Evolutionary conservation across 495 filamentous ascomycete species (phyloP), one percentile per base, ranked within the genome.

Genomic region (Parachaetomium inaequale): DNA sequence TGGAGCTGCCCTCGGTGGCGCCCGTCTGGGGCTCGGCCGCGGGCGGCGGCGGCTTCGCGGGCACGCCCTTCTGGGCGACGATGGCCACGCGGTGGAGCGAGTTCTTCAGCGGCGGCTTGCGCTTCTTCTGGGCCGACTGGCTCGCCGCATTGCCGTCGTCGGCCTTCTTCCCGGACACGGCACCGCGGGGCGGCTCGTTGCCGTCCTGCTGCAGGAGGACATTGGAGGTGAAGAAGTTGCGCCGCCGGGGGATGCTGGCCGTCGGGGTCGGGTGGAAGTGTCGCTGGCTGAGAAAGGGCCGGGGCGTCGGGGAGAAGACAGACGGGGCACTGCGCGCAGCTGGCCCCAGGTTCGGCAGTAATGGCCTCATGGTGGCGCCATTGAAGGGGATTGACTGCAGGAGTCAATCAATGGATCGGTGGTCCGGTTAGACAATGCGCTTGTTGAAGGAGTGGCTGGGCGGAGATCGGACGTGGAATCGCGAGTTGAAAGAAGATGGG

Each of bases 21-120:
- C 47, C 51, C 42, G 40, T 23, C 15, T 28, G n/a, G n/a, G 56
- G 10, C 31, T 53, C 55, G 55, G 63, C 42, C 19, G 66, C 38
- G 23, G 64, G 29, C 4, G 65, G 26, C 10, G 57, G 31, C 7
- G 61, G 50, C 53, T 64, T 66, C 46, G 53, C 45, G 19, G 73
- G 68, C 12, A 62, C 66, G 28, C 73, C 72, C 53, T 75, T 74
- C 60, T 77, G 74, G 40, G 74, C 74, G 15, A 77, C 71, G 50
- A 75, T 74, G 49, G 74, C 74, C 12, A 77, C 73, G 51, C 74
- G 72, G 52, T 75, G 74, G 1, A 77, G 76, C 38, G 79, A 74
- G 67, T 74, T 79, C 58, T 78, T 79, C 26, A 78, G 69, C 0
- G 74, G 74, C 17, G 74, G 72, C 42, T 79, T 79, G 55, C 77